Percentiles rank a stretch among this genome's conserved stretches.
Evolutionary conservation across 2,329 filamentous ascomycete genomes (phyloP).

Genomic region (Colletotrichum shisoi): DNA sequence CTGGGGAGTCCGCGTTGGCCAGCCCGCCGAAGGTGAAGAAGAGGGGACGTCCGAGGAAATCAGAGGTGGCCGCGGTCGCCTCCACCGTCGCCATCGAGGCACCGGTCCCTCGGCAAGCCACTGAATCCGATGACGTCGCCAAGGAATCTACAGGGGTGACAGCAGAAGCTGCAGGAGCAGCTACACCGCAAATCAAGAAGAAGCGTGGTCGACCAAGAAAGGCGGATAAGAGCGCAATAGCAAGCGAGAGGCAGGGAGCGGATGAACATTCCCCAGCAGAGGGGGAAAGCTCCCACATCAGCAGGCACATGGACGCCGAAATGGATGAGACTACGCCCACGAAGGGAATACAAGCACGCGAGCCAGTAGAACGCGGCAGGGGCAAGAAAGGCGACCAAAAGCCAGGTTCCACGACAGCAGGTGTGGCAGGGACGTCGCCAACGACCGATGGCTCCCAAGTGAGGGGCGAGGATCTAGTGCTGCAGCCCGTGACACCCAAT

Average conservation of each 20-base stretch:
- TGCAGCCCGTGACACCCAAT: slow-evolving; percentile 31
- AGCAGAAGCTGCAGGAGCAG: slow-evolving; percentile 21
- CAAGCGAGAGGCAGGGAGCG: slow-evolving; percentile 28
- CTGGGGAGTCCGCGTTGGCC: not conserved
- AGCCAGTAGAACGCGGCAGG: slow-evolving; percentile 3
- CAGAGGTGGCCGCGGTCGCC: not conserved
- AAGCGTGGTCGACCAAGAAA: slow-evolving; percentile 55
- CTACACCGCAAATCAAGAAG: slow-evolving; percentile 28
- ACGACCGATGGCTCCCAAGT: not conserved
- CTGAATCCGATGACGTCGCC: not conserved
- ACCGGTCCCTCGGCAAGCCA: not conserved
- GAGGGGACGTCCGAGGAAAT: slow-evolving; percentile 39
- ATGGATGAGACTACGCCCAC: slow-evolving; percentile 1
- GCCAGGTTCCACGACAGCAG: not conserved
- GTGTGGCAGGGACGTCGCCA: slow-evolving; percentile 1
- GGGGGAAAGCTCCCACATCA: not conserved
- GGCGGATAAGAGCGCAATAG: slow-evolving; percentile 40
- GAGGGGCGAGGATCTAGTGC: slow-evolving; percentile 7
- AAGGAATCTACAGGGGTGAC: slow-evolving; percentile 9
- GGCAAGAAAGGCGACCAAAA: slow-evolving; percentile 7
- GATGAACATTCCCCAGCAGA: slow-evolving; percentile 6
- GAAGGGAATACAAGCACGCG: not conserved
- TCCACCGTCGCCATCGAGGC: not conserved
- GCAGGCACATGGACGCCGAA: not conserved
- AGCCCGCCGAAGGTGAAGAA: slow-evolving; percentile 25